Percentiles rank a stretch among this genome's conserved stretches.
Evolutionary conservation across 208 protist genomes (phyloP).

Genomic region (Crithidia mellificae): DNA sequence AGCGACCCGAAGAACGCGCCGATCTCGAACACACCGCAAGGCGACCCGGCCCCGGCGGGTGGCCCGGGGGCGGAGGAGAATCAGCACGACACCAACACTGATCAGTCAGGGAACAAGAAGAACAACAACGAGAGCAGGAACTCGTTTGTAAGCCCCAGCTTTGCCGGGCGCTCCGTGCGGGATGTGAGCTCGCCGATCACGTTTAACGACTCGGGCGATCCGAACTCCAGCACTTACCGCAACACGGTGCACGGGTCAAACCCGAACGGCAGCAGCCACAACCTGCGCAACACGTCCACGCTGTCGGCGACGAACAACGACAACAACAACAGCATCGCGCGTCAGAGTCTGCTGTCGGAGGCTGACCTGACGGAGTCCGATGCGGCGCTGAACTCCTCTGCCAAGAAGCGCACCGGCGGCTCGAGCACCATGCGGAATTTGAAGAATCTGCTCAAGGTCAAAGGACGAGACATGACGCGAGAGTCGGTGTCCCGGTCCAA

Average conservation of each 20-base stretch:
- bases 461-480: conserved; percentile 48
- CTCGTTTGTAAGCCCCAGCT: not conserved
- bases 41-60: not conserved
- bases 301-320: not conserved
- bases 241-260: not conserved
- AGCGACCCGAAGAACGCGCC: not conserved
- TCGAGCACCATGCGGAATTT: conserved; percentile 25
- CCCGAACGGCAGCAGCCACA: not conserved
- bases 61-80: not conserved
- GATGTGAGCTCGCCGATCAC: conserved; percentile 1
- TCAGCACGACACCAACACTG: not conserved
- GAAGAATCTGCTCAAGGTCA: conserved; percentile 38
- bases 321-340: not conserved
- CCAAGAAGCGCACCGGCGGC: not conserved
- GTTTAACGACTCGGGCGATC: not conserved
- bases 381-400: conserved; percentile 3
- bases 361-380: conserved; percentile 14
- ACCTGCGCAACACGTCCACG: not conserved
- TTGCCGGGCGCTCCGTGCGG: not conserved
- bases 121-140: not conserved
- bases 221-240: not conserved
- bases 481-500: conserved; percentile 35
- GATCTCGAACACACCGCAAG: not conserved
- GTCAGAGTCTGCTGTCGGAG: not conserved
- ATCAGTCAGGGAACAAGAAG: not conserved